Base-by-base conservation (phyloP, 2,329 filamentous ascomycete genomes). In the Raffaelea albimanens region DNA sequence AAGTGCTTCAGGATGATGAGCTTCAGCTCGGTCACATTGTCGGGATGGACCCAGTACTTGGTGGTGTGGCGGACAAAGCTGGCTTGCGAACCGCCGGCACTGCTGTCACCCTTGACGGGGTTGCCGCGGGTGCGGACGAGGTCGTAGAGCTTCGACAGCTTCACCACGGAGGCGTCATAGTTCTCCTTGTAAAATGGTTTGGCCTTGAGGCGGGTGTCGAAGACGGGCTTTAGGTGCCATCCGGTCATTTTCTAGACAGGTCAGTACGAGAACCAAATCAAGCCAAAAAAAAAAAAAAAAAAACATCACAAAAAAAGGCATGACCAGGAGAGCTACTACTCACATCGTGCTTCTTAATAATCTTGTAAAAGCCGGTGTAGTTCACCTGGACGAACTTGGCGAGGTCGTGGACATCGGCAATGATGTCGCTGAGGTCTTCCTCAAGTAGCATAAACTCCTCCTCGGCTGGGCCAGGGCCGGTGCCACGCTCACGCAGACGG, bases 181-280 rank as follows among this genome's bases (percentile, higher is more conserved):
- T 98, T 96, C 63, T 97, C 91, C 65, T 95, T 94, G 76, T 95
- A 98, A 68, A 98, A 98, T 0, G 93, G 91, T 65, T 95, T 96
- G 41, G 89, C 87, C 68, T 94, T 95, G 61, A 98, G 79, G 50
- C 91, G 82, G 39, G 90, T 84, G 50, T 94, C 91, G 66, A 98
- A 98, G n/a, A 94, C 88, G 29, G 93, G 93, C 59, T 86, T 90
- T 31, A 98, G 79, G 60, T 93, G 82, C 89, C 91, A 95, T 51
- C 82, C 77, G 1, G 93, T 98, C 73, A 86, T 76, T 87, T 98
- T 98, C 85, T 93, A 16, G 38, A 31, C 40, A 44, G 29, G 33
- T 46, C 25, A 44, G 43, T 20, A n/a, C 25, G 29, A 5, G 22
- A n/a, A 36, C 29, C 40, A 13, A 44, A 46, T 40, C 33, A 20